A percentile compares a stretch with the other conserved stretches of the same genome.
Evolutionary conservation across 352 stramenopile species (phyloP).

Genomic region (Globisporangium camurandrum): DNA sequence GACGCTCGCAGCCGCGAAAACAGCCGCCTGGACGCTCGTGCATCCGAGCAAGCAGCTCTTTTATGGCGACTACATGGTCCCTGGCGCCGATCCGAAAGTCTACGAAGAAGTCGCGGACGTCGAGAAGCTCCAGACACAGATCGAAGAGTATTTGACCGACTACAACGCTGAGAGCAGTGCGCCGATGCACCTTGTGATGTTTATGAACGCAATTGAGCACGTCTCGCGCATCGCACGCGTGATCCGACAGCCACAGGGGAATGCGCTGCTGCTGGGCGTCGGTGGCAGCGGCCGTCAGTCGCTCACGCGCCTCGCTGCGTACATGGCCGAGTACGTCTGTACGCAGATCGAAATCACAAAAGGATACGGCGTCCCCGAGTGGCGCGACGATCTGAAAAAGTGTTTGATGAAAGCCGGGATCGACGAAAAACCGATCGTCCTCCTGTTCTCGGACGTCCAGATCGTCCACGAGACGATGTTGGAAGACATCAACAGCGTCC

Average conservation of each 20-base stretch:
- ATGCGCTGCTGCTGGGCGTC: slow-evolving; percentile 90
- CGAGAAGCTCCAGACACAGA: slow-evolving; percentile 65
- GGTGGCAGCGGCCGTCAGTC: slow-evolving; percentile 90
- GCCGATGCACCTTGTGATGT: slow-evolving; percentile 86
- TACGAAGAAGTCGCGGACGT: slow-evolving; percentile 90
- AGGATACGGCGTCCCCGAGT: slow-evolving; percentile 89
- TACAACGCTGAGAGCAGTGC: slow-evolving; percentile 85
- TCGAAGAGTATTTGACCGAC: slow-evolving; percentile 84
- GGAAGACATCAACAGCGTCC: slow-evolving; percentile 94
- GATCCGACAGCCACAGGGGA: slow-evolving; percentile 82
- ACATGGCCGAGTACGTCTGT: slow-evolving; percentile 90
- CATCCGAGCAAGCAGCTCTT: slow-evolving; percentile 60
- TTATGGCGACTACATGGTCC: slow-evolving; percentile 92
- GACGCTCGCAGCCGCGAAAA: slow-evolving; percentile 21
- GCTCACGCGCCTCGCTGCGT: slow-evolving; percentile 86
- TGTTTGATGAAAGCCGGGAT: slow-evolving; percentile 89
- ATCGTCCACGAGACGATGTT: slow-evolving; percentile 94
- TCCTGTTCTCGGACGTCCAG: slow-evolving; percentile 93
- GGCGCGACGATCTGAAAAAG: slow-evolving; percentile 92
- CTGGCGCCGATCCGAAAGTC: slow-evolving; percentile 83
- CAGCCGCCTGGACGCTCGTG: slow-evolving; percentile 52
- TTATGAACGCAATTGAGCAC: slow-evolving; percentile 86
- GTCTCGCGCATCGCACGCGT: slow-evolving; percentile 78
- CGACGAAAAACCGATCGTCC: slow-evolving; percentile 89
- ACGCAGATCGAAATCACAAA: slow-evolving; percentile 95